A percentile compares a stretch with the other conserved stretches of the same genome.
phyloP scores from a whole-genome alignment of 1,284 basidiomycete species.

The Puccinia hordei region DNA sequence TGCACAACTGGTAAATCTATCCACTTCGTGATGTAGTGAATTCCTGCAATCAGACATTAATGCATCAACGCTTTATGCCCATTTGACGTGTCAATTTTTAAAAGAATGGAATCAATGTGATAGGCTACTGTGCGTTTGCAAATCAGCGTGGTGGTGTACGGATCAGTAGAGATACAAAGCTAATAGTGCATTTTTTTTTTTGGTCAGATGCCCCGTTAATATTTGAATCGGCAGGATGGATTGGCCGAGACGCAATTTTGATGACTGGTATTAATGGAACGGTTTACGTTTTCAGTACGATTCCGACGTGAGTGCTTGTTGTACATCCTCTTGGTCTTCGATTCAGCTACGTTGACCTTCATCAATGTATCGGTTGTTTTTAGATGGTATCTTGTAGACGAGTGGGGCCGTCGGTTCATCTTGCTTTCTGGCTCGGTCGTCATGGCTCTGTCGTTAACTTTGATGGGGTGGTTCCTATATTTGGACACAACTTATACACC shows the following conservation, averaged over 20 bases:
- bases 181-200: background rate
- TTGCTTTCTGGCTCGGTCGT: constrained; percentile 86
- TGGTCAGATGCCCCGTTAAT: constrained; percentile 54
- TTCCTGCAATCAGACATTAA: background rate
- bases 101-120: constrained; percentile 51
- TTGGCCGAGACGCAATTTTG: constrained; percentile 90
- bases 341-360: background rate
- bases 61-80: constrained; percentile 6
- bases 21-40: background rate
- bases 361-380: constrained; percentile 52
- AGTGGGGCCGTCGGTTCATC: constrained; percentile 84
- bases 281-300: constrained; percentile 49
- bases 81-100: constrained; percentile 1
- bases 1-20: constrained; percentile 75
- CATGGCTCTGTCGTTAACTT: constrained; percentile 72
- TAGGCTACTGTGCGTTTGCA: constrained; percentile 38
- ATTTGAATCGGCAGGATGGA: constrained; percentile 79
- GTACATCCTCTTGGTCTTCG: background rate
- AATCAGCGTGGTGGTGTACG: background rate
- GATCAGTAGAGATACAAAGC: background rate
- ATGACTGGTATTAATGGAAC: constrained; percentile 96
- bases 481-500: constrained; percentile 71
- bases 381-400: constrained; percentile 93
- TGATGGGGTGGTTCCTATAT: constrained; percentile 89
- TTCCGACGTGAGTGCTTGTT: constrained; percentile 48